Percentiles rank a stretch among this genome's conserved stretches.
Evolutionary conservation across 73 alveolate genomes (phyloP).

Genomic region (Stentor roeselii): DNA sequence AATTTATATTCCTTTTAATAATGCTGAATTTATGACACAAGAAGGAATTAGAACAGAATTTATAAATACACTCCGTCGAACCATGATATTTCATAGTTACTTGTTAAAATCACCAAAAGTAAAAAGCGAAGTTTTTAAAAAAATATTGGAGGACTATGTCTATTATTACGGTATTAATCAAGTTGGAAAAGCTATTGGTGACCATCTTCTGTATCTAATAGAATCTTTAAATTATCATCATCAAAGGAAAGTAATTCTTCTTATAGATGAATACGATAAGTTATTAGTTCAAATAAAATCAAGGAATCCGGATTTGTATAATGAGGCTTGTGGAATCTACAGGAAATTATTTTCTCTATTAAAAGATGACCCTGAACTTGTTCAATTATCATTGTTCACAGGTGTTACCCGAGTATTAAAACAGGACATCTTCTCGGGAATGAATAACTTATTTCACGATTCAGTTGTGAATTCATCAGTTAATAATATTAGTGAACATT

Average conservation of each 20-base stretch:
- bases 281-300: not conserved
- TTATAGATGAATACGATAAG: constrained; percentile 3
- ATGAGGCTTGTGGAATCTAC: not conserved
- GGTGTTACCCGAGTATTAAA: not conserved
- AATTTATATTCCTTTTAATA: no score
- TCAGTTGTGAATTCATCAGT: not conserved
- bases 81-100: no score
- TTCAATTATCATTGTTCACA: not conserved
- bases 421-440: not conserved
- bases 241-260: not conserved
- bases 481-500: not conserved
- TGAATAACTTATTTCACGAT: not conserved
- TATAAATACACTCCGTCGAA: no score
- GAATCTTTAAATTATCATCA: not conserved
- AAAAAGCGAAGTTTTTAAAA: no score
- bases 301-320: not conserved
- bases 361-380: not conserved
- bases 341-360: not conserved
- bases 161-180: no score
- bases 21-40: no score
- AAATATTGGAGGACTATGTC: no score
- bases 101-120: no score
- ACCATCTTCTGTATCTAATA: not conserved
- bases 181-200: no score
- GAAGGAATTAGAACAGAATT: no score